These are phyloP conservation scores for Zasmidium citrigriseum DNA, from an alignment of 2,329 filamentous ascomycete species.

Conservation along the genomic window DNA sequence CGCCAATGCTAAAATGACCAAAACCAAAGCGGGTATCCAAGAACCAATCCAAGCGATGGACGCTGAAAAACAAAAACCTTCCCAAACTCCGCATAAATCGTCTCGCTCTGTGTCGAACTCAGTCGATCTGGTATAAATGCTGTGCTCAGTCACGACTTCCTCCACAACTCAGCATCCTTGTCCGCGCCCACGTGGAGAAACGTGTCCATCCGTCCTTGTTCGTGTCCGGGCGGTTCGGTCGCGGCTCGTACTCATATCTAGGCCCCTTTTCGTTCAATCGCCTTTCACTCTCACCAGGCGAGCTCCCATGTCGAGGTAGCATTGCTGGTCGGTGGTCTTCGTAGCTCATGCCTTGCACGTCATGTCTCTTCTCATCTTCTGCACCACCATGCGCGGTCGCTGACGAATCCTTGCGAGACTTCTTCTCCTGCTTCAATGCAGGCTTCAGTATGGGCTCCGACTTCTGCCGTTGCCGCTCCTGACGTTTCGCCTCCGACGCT, in stretches of 20 bases:
- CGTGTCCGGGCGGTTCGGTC: slow-evolving; percentile 4
- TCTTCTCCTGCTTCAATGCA: slow-evolving; percentile 30
- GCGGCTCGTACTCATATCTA: slow-evolving; percentile 4
- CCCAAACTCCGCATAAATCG: background rate
- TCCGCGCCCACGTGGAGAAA: slow-evolving; percentile 60
- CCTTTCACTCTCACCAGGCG: slow-evolving; percentile 28
- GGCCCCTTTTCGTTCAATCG: slow-evolving; percentile 14
- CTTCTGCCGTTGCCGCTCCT: slow-evolving; percentile 43
- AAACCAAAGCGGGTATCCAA: slow-evolving; percentile 11
- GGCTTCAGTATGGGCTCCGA: slow-evolving; percentile 38
- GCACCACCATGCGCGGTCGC: slow-evolving; percentile 16
- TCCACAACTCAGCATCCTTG: slow-evolving; percentile 54
- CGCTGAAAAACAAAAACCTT: background rate
- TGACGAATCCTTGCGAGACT: slow-evolving; percentile 17
- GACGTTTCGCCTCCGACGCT: slow-evolving; percentile 47
- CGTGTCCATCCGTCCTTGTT: slow-evolving; percentile 47
- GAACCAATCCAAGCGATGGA: slow-evolving; percentile 2
- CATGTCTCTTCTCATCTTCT: slow-evolving; percentile 19
- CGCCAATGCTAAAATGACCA: background rate
- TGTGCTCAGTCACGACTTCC: slow-evolving; percentile 3
- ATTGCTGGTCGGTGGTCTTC: slow-evolving; percentile 28
- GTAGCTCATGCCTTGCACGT: slow-evolving; percentile 25
- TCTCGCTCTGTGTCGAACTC: background rate
- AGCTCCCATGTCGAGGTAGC: slow-evolving; percentile 26
- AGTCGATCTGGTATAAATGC: background rate